Percentiles rank a stretch among this genome's conserved stretches.
Conservation (phyloP, 805 yeast species). For the Saccharomycodes ludwigii region DNA sequence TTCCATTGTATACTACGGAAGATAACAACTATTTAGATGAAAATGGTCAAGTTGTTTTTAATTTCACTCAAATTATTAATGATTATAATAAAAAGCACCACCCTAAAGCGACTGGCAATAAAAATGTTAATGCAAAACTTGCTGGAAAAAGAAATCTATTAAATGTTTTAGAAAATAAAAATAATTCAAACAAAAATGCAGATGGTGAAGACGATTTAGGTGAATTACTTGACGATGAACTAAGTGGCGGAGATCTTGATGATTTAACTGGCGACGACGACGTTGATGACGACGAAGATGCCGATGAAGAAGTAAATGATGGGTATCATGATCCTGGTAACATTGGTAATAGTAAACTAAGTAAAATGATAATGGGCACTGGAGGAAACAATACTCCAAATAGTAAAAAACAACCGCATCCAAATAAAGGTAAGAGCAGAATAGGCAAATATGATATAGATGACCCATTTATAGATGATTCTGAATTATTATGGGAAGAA, state of each 20-base stretch:
- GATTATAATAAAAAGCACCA: background rate
- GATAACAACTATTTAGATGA: slow-evolving; percentile 22
- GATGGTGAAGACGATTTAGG: background rate
- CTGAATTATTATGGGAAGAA: slow-evolving; percentile 86
- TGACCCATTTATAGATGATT: slow-evolving; percentile 95
- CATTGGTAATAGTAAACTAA: background rate
- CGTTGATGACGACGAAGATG: slow-evolving; percentile 6
- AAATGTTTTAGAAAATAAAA: background rate
- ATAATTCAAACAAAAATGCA: background rate
- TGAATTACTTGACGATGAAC: background rate
- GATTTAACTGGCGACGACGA: slow-evolving; percentile 5
- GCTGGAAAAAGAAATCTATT: background rate
- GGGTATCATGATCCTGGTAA: too few species aligned
- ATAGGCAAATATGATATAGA: slow-evolving; percentile 85
- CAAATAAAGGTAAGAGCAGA: slow-evolving; percentile 47
- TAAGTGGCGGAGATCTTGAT: slow-evolving; percentile 1
- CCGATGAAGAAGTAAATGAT: slow-evolving; percentile 6
- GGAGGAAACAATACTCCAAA: slow-evolving; percentile 10
- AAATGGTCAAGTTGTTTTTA: slow-evolving; percentile 23
- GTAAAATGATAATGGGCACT: too few species aligned
- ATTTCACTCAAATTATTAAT: slow-evolving; percentile 7
- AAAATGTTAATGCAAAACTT: too few species aligned
- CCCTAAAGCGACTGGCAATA: too few species aligned
- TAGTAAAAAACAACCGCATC: slow-evolving; percentile 23
- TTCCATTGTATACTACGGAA: slow-evolving; percentile 18